phyloP scores from a whole-genome alignment of 371 early-diverging fungal genomes.

The Chytridiales sp. region DNA sequence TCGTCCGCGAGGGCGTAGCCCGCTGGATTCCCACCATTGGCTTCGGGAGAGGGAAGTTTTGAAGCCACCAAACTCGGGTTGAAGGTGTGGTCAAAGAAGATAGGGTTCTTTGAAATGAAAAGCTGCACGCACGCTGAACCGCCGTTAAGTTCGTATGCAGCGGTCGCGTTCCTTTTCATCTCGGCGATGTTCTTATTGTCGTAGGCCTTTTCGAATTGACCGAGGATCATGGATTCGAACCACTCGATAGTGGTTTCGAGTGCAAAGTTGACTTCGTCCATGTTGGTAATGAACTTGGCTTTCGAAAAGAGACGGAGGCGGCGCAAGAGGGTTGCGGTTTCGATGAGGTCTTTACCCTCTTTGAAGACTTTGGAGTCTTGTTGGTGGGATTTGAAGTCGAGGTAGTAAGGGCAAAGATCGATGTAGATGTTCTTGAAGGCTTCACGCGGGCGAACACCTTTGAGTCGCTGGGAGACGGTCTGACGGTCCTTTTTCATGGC shows the following conservation, averaged over 20 bases:
- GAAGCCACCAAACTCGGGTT: conserved; percentile 46
- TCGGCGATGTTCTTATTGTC: conserved; percentile 62
- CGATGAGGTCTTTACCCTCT: conserved; percentile 66
- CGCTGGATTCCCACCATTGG: neutral
- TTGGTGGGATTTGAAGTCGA: conserved; percentile 62
- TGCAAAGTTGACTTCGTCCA: conserved; percentile 47
- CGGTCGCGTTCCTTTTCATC: conserved; percentile 71
- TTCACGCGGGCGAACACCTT: conserved; percentile 51
- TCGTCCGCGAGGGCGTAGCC: conserved; percentile 54
- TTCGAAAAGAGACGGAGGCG: conserved; percentile 50
- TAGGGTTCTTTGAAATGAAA: conserved; percentile 80
- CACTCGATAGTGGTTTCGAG: conserved; percentile 71
- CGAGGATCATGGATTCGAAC: conserved; percentile 74
- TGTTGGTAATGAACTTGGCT: conserved; percentile 36
- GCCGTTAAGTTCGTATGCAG: conserved; percentile 72
- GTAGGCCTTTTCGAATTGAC: conserved; percentile 80
- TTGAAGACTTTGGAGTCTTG: conserved; percentile 69
- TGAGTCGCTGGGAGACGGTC: conserved; percentile 8
- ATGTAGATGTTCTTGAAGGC: conserved; percentile 64
- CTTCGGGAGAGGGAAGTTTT: conserved; percentile 31
- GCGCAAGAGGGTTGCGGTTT: conserved; percentile 66
- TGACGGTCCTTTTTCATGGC: neutral
- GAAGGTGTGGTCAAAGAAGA: conserved; percentile 76
- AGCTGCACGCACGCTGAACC: conserved; percentile 75
- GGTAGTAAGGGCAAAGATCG: conserved; percentile 68